Evolutionary conservation across 805 yeast genomes (phyloP).

Genomic region (Komagataella mondaviorum): DNA sequence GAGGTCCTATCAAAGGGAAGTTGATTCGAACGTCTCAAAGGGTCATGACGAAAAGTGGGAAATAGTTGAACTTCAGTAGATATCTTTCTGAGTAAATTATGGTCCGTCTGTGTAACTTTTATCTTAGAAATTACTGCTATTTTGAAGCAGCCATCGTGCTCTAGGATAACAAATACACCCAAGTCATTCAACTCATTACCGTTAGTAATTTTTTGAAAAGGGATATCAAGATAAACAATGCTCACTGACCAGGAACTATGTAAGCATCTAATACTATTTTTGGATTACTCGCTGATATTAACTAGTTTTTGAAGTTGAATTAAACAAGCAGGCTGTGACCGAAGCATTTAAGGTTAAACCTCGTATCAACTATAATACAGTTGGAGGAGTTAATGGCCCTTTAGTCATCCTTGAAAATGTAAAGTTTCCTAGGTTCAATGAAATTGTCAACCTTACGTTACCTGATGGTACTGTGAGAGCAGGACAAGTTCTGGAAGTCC

Average conservation of each 20-base stretch:
- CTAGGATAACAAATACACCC: not conserved
- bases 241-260: constrained; percentile 27
- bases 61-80: not conserved
- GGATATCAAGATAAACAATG: constrained; percentile 7
- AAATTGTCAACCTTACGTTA: constrained; percentile 89
- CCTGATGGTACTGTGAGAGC: constrained; percentile 94
- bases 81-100: not conserved
- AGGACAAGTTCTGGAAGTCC: constrained; percentile 96
- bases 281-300: constrained; percentile 1
- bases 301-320: constrained; percentile 34
- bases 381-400: constrained; percentile 97
- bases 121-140: too few species aligned
- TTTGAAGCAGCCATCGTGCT: not conserved
- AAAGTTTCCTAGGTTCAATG: constrained; percentile 84
- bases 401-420: constrained; percentile 82
- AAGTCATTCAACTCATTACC: not conserved
- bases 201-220: not conserved
- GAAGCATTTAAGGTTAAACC: constrained; percentile 89
- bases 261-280: constrained; percentile 6
- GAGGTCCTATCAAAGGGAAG: not conserved
- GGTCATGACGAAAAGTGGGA: not conserved
- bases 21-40: not conserved
- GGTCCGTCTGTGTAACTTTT: not conserved
- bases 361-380: constrained; percentile 87
- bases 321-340: constrained; percentile 85